Evolutionary conservation across 179 eudicot species (phyloP).

Genomic region (Vitellaria paradoxa): DNA sequence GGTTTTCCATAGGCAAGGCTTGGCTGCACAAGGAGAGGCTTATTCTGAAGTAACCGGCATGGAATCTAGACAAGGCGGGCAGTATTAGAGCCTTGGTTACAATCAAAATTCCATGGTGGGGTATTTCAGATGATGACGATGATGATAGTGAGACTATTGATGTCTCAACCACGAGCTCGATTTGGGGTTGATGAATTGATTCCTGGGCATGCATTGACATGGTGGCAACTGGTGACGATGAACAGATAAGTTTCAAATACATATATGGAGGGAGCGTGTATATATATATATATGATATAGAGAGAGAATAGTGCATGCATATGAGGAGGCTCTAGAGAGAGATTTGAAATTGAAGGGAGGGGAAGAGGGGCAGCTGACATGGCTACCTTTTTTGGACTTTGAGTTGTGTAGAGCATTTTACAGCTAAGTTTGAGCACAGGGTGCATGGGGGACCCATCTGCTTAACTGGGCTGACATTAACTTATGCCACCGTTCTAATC

Average conservation of each 20-base stretch:
- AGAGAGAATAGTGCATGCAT: too few species aligned
- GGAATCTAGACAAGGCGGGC: constrained; percentile 23
- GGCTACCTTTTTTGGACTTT: not conserved
- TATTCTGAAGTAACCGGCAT: constrained; percentile 73
- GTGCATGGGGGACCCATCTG: too few species aligned
- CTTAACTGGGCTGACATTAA: too few species aligned
- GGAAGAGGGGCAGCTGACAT: not conserved
- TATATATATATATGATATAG: too few species aligned
- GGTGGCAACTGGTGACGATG: not conserved
- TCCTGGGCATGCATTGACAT: not conserved
- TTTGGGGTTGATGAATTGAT: not conserved
- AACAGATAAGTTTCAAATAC: too few species aligned
- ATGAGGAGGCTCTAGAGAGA: too few species aligned
- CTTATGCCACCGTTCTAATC: too few species aligned
- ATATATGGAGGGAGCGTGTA: too few species aligned
- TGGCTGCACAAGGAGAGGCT: constrained; percentile 61
- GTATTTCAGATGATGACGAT: too few species aligned
- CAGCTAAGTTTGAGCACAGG: not conserved
- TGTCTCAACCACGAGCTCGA: not conserved
- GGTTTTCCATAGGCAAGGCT: constrained; percentile 56
- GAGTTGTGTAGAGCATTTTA: not conserved
- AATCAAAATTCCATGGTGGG: not conserved
- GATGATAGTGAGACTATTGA: constrained; percentile 6
- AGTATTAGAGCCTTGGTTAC: constrained; percentile 8
- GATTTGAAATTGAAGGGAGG: too few species aligned